Base-by-base conservation (phyloP, 2,329 filamentous ascomycete genomes). In the Raffaelea deltoideospora region DNA sequence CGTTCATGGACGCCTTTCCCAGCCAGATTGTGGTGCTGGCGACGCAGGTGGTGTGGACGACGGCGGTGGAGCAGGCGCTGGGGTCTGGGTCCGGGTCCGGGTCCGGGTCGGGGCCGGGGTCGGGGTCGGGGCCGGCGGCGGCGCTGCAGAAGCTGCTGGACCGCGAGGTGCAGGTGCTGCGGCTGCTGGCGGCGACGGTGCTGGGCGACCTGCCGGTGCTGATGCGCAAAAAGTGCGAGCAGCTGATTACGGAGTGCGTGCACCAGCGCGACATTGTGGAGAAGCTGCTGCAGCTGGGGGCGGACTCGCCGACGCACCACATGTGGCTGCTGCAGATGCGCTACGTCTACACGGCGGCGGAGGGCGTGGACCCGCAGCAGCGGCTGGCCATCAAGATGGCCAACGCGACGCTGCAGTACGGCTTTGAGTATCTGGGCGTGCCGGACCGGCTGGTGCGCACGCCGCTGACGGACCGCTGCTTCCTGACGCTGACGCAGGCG, bases 201-300 rank as follows among this genome's bases (percentile, higher is more conserved):
- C 67, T 98, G 14, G 84, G 83, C 28, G 87, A 98, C 50, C 71
- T 98, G 18, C 81, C 87, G 46, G 65, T 84, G 7, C 81, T 95
- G 34, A 75, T 82, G 52, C 74, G 90, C 43, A 94, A 94, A 68
- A 95, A 94, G 64, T 98, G 88, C 58, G 90, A 99, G 56, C 88
- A 95, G 58, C 72, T 98, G 46, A 98, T 99, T 52, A 99, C 92
- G 0, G 92, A 98, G 55, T 96, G 90, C 53, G 90, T 99, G 13
- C 90, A 98, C 54, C 92, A 99, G 57, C 81, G 90, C 42, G 90
- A 98, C 56, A 74, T 80, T 15, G 90, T 96, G 45, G 80, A 88
- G 51, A 92, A 84, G 56, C 73, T 99, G 20, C 71, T 87, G 33
- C 70, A 79, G 32, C 66, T 73, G 32, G 79, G 79, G 39, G 90